Evolutionary conservation across 306 rosid species (phyloP), one percentile per base, ranked within the genome.

Genomic region (Carpinus fangiana): DNA sequence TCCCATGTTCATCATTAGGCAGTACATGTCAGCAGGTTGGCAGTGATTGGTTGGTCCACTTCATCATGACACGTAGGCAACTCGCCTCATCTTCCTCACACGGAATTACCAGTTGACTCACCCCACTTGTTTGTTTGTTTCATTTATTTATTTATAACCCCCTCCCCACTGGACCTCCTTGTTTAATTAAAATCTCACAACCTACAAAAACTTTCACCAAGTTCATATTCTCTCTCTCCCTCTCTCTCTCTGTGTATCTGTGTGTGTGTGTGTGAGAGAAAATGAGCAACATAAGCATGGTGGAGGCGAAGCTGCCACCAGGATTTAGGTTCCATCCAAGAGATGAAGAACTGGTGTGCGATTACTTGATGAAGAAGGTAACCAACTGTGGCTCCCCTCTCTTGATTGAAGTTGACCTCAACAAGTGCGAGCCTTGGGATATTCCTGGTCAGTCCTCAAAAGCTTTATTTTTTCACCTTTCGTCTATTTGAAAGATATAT

Each of bases 361-460:
- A 91, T 81, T 93, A 93, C 73, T 80, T 93, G 88, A 78, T 93
- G 86, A 90, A 89, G 86, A 93, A 91, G 86, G 80, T 86, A 8
- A 73, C 83, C 45, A 86, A 81, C 54, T 74, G 65, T 72, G 82
- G 85, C 74, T 84, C 94, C 38, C 76, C 82, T 70, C 97, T 91
- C 76, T 64, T 93, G 89, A 90, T 91, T 41, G 93, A 93, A 69
- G 98, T 93, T 83, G 98, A 93, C 81, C 98, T 93, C 56, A 93
- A 93, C 91, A 91, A 90, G 96, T 90, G 88, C 54, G 98, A 93
- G 67, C 98, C 98, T 8, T 93, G 98, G 98, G 98, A 93, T 78
- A 90, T 93, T 82, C 97, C 98, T 70, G 91, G 98, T 93, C n/a
- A 85, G 90, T 71, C 4, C 28, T 31, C 34, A 31, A 31, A 31